Conservation (phyloP, 2,329 filamentous ascomycete genomes). For the Emericellopsis cladophorae region DNA sequence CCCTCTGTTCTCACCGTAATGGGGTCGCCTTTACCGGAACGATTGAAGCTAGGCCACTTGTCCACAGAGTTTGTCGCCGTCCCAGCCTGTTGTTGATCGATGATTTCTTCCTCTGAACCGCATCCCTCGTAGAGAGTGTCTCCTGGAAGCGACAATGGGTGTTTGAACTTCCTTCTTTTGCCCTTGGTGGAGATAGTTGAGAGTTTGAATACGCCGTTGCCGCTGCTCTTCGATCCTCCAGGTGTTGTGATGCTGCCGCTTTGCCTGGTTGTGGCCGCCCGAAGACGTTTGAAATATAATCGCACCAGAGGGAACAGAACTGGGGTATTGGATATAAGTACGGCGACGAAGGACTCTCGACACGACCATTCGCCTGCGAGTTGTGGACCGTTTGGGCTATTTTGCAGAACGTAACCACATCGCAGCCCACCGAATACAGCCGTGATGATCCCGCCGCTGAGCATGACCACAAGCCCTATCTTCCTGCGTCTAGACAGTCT, state of each 20-base stretch:
- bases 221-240: neutral
- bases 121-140: constrained; percentile 2
- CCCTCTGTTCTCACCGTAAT: too few species aligned
- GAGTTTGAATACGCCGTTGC: neutral
- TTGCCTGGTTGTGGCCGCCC: neutral
- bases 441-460: constrained; percentile 41
- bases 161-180: constrained; percentile 2
- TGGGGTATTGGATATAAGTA: constrained; percentile 17
- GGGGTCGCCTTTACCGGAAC: too few species aligned
- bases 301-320: constrained; percentile 1
- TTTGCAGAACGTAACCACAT: constrained; percentile 30
- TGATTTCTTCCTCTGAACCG: constrained; percentile 1
- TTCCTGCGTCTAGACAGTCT: constrained; percentile 33
- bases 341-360: constrained; percentile 17
- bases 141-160: constrained; percentile 1
- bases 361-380: constrained; percentile 1
- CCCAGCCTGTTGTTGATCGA: neutral
- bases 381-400: neutral
- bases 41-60: too few species aligned
- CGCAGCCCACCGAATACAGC: constrained; percentile 40
- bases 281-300: neutral
- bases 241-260: neutral
- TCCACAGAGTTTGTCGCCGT: too few species aligned
- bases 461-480: constrained; percentile 33
- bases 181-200: neutral